A percentile compares a stretch with the other conserved stretches of the same genome.
These are phyloP conservation scores for Boletus reticuloceps DNA, from an alignment of 768 basidiomycete genomes.

Conservation along the genomic window DNA sequence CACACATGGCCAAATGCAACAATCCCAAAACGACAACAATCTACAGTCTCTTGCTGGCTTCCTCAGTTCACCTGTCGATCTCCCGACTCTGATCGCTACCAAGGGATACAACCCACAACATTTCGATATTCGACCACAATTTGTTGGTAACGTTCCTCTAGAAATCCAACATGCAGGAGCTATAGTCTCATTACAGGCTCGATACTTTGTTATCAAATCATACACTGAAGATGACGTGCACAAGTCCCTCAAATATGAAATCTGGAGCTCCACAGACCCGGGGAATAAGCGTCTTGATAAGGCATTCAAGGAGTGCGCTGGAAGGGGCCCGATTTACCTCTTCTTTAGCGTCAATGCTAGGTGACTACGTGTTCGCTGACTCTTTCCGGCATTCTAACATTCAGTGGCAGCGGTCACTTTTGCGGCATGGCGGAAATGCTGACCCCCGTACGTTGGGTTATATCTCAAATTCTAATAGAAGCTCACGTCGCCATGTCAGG, in stretches of 20 bases:
- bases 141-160: constrained; percentile 46
- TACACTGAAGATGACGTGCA: constrained; percentile 99
- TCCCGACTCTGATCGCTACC: constrained; percentile 76
- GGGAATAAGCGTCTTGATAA: constrained; percentile 97
- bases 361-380: constrained; percentile 30
- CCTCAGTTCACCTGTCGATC: constrained; percentile 72
- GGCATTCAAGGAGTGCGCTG: constrained; percentile 93
- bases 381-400: constrained; percentile 8
- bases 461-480: not conserved
- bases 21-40: constrained; percentile 26
- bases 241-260: constrained; percentile 96
- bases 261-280: constrained; percentile 96
- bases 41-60: constrained; percentile 46
- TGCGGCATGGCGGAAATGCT: constrained; percentile 99
- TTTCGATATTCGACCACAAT: constrained; percentile 79
- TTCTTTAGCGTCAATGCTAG: constrained; percentile 98
- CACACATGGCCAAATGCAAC: constrained; percentile 25
- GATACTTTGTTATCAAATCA: constrained; percentile 97
- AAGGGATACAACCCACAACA: constrained; percentile 90
- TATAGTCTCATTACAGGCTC: constrained; percentile 51
- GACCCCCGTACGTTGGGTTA: constrained; percentile 62
- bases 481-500: constrained; percentile 36
- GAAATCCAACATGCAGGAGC: not conserved
- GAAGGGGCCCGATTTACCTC: constrained; percentile 91
- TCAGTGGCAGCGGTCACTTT: constrained; percentile 76